A percentile compares a stretch with the other conserved stretches of the same genome.
Conservation (phyloP, 805 yeast genomes). For the Maudiozyma pseudohumilis region DNA sequence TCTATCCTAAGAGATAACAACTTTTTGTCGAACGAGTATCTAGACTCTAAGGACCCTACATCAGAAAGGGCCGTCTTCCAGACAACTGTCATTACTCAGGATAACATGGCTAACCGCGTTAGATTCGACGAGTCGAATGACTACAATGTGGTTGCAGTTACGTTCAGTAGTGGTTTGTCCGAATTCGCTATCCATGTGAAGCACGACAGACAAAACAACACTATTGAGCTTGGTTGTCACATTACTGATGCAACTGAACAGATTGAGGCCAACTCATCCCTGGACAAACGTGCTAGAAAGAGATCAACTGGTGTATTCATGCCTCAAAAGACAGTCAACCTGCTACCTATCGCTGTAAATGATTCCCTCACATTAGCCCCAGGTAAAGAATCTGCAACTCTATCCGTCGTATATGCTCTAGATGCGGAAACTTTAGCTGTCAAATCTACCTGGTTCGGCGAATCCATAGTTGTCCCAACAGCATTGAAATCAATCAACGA, state of each 20-base stretch:
- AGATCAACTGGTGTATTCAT: constrained; percentile 82
- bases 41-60: constrained; percentile 33
- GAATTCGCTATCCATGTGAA: constrained; percentile 83
- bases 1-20: constrained; percentile 84
- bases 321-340: constrained; percentile 60
- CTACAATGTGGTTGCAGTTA: constrained; percentile 28
- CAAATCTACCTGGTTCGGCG: constrained; percentile 68
- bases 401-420: constrained; percentile 73
- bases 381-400: constrained; percentile 49
- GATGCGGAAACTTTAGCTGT: constrained; percentile 64
- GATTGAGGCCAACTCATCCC: constrained; percentile 58
- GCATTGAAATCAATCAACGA: constrained; percentile 12
- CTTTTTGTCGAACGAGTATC: constrained; percentile 71
- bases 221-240: constrained; percentile 76
- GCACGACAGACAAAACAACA: constrained; percentile 31
- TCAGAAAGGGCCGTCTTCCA: constrained; percentile 22
- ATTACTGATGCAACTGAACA: constrained; percentile 69
- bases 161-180: constrained; percentile 30
- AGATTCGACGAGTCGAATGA: constrained; percentile 17
- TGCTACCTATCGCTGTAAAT: constrained; percentile 59
- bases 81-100: constrained; percentile 17
- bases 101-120: constrained; percentile 11
- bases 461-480: constrained; percentile 58
- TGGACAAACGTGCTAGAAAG: constrained; percentile 85
- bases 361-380: constrained; percentile 52